Evolutionary conservation across 225 moss, liverwort and hornwort genomes (phyloP).

Genomic region (Climacium dendroides): DNA sequence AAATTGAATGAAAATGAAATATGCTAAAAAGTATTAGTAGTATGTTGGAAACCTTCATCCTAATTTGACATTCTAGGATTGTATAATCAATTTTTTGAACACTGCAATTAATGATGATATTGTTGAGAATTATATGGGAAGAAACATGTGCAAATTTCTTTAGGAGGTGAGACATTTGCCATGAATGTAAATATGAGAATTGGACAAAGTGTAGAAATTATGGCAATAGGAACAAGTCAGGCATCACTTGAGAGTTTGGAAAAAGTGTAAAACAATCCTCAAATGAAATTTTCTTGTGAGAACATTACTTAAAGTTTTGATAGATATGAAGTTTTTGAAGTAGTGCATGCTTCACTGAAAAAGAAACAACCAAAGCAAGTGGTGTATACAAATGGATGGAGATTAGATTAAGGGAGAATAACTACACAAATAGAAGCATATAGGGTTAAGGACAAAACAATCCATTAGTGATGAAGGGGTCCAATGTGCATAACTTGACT

Average conservation of each 20-base stretch:
- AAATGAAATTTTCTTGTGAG: neutral
- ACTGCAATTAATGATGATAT: neutral
- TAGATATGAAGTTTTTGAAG: neutral
- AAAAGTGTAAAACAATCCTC: neutral
- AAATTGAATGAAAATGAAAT: neutral
- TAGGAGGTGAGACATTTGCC: no score
- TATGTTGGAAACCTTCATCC: neutral
- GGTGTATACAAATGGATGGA: neutral
- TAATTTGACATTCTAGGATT: neutral
- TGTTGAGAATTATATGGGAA: neutral
- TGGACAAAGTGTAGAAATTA: neutral
- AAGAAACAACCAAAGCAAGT: no score
- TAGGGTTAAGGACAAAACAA: neutral
- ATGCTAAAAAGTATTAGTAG: no score
- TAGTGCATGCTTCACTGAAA: fast-evolving
- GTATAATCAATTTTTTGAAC: neutral
- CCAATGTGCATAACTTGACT: no score
- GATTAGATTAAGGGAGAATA: neutral
- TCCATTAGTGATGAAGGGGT: neutral
- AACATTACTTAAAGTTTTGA: neutral
- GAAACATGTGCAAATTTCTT: neutral
- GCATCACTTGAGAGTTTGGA: no score
- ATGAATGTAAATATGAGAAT: neutral
- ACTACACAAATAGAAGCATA: neutral
- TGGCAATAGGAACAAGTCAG: neutral